A percentile compares a stretch with the other conserved stretches of the same genome.
Conservation (phyloP, 768 basidiomycete species). For the Lactarius evosmus region DNA sequence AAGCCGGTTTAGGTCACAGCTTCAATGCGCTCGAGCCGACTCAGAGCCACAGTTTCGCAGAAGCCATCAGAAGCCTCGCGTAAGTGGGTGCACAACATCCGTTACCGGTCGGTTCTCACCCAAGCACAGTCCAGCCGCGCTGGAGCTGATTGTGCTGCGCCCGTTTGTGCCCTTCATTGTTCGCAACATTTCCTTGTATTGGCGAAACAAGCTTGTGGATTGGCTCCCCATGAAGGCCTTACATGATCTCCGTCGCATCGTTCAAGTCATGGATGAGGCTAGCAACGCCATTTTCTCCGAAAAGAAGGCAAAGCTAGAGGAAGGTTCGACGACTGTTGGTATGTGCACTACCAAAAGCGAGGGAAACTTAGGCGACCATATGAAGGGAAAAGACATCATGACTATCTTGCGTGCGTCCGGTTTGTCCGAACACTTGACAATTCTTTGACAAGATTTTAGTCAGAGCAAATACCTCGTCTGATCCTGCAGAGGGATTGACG, state of each 20-base stretch:
- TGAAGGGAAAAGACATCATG: conserved; percentile 39
- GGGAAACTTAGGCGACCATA: conserved; percentile 1
- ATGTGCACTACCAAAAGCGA: no score
- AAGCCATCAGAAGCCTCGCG: conserved; percentile 35
- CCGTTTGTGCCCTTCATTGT: conserved; percentile 32
- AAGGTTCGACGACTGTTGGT: conserved; percentile 3
- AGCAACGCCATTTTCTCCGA: conserved; percentile 32
- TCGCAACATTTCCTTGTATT: conserved; percentile 31
- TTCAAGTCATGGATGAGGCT: conserved; percentile 34
- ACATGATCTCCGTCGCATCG: conserved; percentile 32
- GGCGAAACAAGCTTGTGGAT: conserved; percentile 34
- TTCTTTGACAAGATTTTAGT: conserved; percentile 29
- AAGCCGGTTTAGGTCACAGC: conserved; percentile 37
- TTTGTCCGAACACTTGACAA: neutral
- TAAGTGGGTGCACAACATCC: conserved; percentile 25
- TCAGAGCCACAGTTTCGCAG: conserved; percentile 33
- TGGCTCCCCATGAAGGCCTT: conserved; percentile 35
- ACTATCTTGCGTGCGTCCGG: conserved; percentile 38
- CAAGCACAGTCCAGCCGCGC: neutral
- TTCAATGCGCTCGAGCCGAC: conserved; percentile 34
- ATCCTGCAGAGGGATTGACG: conserved; percentile 34
- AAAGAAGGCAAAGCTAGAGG: conserved; percentile 32
- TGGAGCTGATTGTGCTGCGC: neutral
- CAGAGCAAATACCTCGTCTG: conserved; percentile 35
- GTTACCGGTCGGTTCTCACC: neutral